These are phyloP conservation scores for Gynochthodes officinalis DNA, from an alignment of 257 asterid genomes.

Conservation along the genomic window DNA sequence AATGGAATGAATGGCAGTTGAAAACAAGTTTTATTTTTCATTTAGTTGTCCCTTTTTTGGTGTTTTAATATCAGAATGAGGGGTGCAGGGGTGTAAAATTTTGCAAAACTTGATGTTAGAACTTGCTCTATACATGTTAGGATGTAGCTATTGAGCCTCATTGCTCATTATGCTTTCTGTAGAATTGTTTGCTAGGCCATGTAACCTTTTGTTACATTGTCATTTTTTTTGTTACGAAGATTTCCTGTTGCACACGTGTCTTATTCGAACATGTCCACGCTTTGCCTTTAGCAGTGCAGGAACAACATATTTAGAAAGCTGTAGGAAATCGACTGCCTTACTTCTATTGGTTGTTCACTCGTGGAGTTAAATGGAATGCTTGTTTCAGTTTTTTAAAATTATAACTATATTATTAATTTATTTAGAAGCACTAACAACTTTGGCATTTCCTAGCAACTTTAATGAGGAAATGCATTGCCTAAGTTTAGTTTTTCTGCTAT, in stretches of 20 bases:
- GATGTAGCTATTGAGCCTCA: background rate
- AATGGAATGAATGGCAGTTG: background rate
- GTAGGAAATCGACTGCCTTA: background rate
- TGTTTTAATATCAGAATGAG: background rate
- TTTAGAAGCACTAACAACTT: background rate
- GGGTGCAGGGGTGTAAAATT: background rate
- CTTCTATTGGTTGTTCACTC: background rate
- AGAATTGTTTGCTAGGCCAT: background rate
- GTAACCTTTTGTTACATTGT: background rate
- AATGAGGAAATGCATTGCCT: background rate
- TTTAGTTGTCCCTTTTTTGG: background rate
- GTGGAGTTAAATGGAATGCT: background rate
- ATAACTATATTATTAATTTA: no score
- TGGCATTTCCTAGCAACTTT: background rate
- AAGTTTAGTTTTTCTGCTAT: background rate
- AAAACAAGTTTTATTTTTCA: background rate
- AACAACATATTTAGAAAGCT: background rate
- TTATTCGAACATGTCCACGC: background rate
- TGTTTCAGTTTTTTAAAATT: background rate
- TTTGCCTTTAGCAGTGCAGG: background rate
- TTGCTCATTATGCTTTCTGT: background rate
- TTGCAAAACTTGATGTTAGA: background rate
- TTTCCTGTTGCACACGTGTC: background rate
- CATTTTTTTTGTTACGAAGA: background rate
- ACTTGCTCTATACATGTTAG: background rate